phyloP scores from a whole-genome alignment of 1,139 yeast genomes.

The Blastobotrys ciferrii region DNA sequence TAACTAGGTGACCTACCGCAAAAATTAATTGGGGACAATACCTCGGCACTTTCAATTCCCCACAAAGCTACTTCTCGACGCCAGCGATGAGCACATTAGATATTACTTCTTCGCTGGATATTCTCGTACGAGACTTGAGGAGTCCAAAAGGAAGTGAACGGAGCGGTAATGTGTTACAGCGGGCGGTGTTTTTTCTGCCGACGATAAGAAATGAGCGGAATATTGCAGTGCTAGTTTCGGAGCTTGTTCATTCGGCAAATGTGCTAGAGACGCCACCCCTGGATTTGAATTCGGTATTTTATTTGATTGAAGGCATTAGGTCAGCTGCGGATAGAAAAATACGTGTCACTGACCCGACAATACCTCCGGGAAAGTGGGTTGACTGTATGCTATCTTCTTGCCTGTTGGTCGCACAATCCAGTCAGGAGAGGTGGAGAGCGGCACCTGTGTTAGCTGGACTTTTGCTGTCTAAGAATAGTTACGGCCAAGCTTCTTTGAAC shows the following conservation, averaged over 20 bases:
- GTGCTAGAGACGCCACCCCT: slow-evolving; percentile 38
- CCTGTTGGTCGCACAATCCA: slow-evolving; percentile 24
- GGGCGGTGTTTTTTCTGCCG: slow-evolving; percentile 60
- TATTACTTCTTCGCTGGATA: slow-evolving; percentile 17
- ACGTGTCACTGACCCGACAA: slow-evolving; percentile 59
- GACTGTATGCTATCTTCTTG: slow-evolving; percentile 42
- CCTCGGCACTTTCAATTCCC: background rate
- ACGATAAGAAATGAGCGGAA: slow-evolving; percentile 58
- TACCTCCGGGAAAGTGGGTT: slow-evolving; percentile 53
- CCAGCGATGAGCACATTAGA: slow-evolving; percentile 3
- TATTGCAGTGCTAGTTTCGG: slow-evolving; percentile 49
- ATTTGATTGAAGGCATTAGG: slow-evolving; percentile 39
- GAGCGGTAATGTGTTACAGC: slow-evolving; percentile 40
- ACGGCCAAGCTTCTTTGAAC: slow-evolving; percentile 23
- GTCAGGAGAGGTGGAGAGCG: slow-evolving; percentile 50
- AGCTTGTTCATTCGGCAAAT: slow-evolving; percentile 49
- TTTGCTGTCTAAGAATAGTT: slow-evolving; percentile 42
- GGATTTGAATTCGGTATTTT: slow-evolving; percentile 19
- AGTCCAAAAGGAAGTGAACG: background rate
- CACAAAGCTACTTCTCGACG: background rate
- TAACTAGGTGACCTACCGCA: background rate
- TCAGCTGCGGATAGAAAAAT: slow-evolving; percentile 51
- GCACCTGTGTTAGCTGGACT: slow-evolving; percentile 59
- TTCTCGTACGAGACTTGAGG: slow-evolving; percentile 17
- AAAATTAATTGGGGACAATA: too few species aligned